Base-by-base conservation (phyloP, 2,329 filamentous ascomycete genomes). In the Sporothrix luriei region DNA sequence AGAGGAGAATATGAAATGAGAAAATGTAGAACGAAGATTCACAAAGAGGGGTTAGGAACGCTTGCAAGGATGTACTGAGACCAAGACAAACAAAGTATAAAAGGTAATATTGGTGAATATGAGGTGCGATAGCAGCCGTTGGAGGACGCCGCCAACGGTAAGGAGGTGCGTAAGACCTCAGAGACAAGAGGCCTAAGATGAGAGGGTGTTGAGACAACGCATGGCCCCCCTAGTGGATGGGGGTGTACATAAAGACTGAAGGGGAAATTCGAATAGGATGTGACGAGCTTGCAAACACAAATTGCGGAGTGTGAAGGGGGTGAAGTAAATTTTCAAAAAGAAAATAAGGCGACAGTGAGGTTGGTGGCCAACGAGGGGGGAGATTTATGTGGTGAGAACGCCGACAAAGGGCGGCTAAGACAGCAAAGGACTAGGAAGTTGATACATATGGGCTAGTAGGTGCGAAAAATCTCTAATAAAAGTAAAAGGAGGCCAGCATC, bases 121-220 rank as follows among this genome's bases (percentile, higher is more conserved):
- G 43, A 16, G n/a, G 49, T 19, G 33, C 21, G 33, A 46, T 54
- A 21, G 7, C 19, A n/a, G 46, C 48, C 49, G 65, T 67, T 54
- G 57, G 49, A 72, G 75, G 68, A 72, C 72, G 71, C 68, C 69
- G 74, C 49, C 70, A 76, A 69, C 72, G 69, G 70, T 71, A 65
- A 68, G 71, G 71, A 68, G 48, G 66, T n/a, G 52, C 66, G 69
- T 65, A 26, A 38, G 21, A 57, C 29, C 33, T 67, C 51, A 43
- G n/a, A 38, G 29, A 59, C 49, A 71, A 72, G 71, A 66, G 13
- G 21, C 19, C n/a, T n/a, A 24, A 16, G n/a, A 29, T 16, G 19
- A 54, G 24, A 33, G 38, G 57, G n/a, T n/a, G 38, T 38, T 14
- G 21, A 40, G 64, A 68, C 51, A 49, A 72, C 68, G 24, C 65